Percentiles rank a stretch among this genome's conserved stretches.
Evolutionary conservation across 805 yeast species (phyloP).

Genomic region (Saccharomyces jurei): DNA sequence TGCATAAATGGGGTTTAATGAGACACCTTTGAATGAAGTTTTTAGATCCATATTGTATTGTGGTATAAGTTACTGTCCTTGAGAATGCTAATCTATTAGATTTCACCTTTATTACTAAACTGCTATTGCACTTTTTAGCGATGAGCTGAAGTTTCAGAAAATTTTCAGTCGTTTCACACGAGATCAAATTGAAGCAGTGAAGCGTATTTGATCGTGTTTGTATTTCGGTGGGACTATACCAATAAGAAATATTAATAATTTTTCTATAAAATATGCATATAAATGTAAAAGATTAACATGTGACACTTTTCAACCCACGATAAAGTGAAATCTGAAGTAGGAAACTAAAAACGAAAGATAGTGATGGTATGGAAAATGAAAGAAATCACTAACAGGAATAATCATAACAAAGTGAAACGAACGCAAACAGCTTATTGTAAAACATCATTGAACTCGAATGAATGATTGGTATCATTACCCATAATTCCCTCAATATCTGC

Average conservation of each 20-base stretch:
- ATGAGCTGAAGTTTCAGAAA: neutral
- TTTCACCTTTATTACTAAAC: neutral
- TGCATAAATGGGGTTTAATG: conserved; percentile 70
- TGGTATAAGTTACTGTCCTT: neutral
- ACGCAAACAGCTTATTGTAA: conserved; percentile 12
- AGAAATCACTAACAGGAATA: neutral
- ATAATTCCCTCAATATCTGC: conserved; percentile 62
- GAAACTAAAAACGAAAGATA: neutral
- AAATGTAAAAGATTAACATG: neutral
- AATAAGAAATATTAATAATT: neutral
- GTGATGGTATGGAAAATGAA: neutral
- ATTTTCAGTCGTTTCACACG: neutral
- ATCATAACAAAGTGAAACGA: neutral
- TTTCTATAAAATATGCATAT: neutral
- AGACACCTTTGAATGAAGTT: conserved; percentile 29
- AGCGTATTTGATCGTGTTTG: neutral
- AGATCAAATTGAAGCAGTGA: neutral
- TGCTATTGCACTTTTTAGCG: neutral
- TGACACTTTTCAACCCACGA: neutral
- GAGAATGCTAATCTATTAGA: neutral
- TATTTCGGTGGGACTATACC: neutral
- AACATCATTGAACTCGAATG: conserved; percentile 23
- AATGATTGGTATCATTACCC: conserved; percentile 12
- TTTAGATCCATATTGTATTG: conserved; percentile 23
- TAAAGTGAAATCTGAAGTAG: neutral